Base-by-base conservation (phyloP, 805 yeast species). In the Scheffersomyces lignosus region DNA sequence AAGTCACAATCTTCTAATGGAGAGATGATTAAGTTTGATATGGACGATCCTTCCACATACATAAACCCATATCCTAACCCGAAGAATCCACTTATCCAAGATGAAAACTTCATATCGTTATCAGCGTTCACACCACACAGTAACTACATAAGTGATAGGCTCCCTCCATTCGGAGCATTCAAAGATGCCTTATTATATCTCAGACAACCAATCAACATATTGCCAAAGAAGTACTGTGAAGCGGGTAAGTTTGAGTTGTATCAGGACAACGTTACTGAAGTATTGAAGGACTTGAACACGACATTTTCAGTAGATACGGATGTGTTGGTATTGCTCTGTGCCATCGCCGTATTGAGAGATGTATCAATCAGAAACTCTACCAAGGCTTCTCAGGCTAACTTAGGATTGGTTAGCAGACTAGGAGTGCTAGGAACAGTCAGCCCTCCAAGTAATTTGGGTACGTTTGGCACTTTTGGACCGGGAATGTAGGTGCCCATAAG, bases 131-230 rank as follows among this genome's bases (percentile, higher is more conserved):
- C 31, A 10, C 24, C 20, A 5, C 32, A 33, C 24, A 26, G 17
- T 23, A 17, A 17, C 30, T 44, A 45, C 41, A 45, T 64, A 10
- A 63, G 70, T 10, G 45, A 50, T 37, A 51, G 59, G 12, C 40
- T 58, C 34, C 74, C 73, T 1, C 72, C 73, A 1, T 69, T 69
- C 45, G 71, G 70, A 5, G 40, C 44, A 4, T 64, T 58, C 30
- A 50, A 49, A 31, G 71, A 66, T 38, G 40, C 61, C 1, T 31
- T 54, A 15, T 38, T 48, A 6, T 65, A 62, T 40, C 24, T 45
- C 15, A 42, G 47, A 16, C 38, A 36, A 6, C 36, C 13, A 3
- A 12, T 7, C 4, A 17, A 15, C 10, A 8, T 41, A 3, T 29
- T 45, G 15, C 73, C 72, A n/a, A 66, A 62, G 34, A 64, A 54